These are phyloP conservation scores for Tetrapisispora fleetii DNA, from an alignment of 805 yeast genomes.

Conservation along the genomic window DNA sequence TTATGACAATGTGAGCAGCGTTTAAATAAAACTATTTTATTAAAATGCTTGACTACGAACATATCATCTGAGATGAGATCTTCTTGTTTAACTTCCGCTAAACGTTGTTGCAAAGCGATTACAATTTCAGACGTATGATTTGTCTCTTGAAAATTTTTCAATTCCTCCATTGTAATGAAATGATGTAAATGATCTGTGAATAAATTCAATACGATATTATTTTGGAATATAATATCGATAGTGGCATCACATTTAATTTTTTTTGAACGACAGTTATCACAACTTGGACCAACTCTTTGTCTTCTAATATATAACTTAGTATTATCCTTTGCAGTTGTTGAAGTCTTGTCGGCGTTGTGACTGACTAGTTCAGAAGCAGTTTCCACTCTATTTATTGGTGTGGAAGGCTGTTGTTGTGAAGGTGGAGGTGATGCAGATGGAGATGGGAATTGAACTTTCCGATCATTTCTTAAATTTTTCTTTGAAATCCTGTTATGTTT, in stretches of 20 bases:
- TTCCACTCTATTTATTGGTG: neutral
- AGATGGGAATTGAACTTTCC: neutral
- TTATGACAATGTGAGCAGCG: slow-evolving; percentile 46
- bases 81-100: neutral
- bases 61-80: neutral
- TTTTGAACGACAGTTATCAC: slow-evolving; percentile 62
- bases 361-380: neutral
- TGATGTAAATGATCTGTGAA: slow-evolving; percentile 15
- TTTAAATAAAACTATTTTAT: slow-evolving; percentile 37
- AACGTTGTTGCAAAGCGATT: neutral
- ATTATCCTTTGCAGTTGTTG: neutral
- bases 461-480: neutral
- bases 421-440: slow-evolving; percentile 1
- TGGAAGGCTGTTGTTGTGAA: neutral
- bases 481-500: neutral
- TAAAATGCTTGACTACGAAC: slow-evolving; percentile 22
- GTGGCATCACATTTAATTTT: slow-evolving; percentile 71
- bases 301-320: slow-evolving; percentile 23
- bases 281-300: slow-evolving; percentile 68
- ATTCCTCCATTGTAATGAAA: slow-evolving; percentile 12
- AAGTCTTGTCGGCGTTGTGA: no score
- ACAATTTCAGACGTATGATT: neutral
- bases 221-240: slow-evolving; percentile 34
- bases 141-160: neutral
- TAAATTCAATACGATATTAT: slow-evolving; percentile 11